These are phyloP conservation scores for Perilla frutescens DNA, from an alignment of 257 asterid species.

Conservation along the genomic window DNA sequence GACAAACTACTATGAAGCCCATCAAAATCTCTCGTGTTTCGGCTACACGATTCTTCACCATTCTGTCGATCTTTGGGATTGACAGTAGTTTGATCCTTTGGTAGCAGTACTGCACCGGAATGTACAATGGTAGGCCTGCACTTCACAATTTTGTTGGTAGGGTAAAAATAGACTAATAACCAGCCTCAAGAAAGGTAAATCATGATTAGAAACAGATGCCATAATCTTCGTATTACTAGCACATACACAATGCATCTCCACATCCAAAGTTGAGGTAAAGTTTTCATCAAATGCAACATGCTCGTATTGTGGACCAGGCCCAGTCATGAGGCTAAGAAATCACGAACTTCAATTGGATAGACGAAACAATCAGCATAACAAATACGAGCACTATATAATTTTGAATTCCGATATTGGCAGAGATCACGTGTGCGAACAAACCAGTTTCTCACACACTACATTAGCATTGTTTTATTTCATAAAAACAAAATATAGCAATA, in stretches of 20 bases:
- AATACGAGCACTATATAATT: too few relatives aligned
- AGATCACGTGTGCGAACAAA: too few relatives aligned
- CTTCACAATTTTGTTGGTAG: background rate
- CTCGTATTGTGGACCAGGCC: too few relatives aligned
- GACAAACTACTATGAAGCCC: conserved; percentile 53
- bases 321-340: too few relatives aligned
- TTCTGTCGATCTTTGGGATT: conserved; percentile 52
- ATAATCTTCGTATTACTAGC: background rate
- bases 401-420: too few relatives aligned
- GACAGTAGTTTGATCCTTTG: conserved; percentile 52
- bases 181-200: background rate
- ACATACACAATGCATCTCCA: background rate
- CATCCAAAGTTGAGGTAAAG: background rate
- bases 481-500: background rate
- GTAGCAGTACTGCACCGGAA: conserved; percentile 56
- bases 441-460: too few relatives aligned
- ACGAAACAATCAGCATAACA: too few relatives aligned
- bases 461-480: conserved; percentile 3
- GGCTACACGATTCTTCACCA: conserved; percentile 54
- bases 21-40: conserved; percentile 55
- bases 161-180: background rate
- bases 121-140: conserved; percentile 78
- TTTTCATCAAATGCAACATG: background rate
- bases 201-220: background rate
- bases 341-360: too few relatives aligned